Evolutionary conservation across 148 eudicot species (phyloP).

Genomic region (Hydrangea macrophylla): DNA sequence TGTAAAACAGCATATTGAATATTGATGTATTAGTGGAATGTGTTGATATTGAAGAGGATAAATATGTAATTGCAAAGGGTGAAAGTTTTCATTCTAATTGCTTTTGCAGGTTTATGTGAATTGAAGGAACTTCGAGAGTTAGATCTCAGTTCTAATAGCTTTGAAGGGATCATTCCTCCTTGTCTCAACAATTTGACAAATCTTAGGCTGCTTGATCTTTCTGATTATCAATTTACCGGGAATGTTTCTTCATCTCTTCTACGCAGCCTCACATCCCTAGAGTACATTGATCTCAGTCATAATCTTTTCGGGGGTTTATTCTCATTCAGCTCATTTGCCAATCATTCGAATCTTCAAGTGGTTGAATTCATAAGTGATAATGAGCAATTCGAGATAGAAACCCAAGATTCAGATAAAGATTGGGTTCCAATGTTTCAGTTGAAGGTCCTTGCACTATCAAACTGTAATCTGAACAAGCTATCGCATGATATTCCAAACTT

Average conservation of each 20-base stretch:
- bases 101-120: not conserved
- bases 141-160: not conserved
- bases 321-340: not conserved
- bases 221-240: not conserved
- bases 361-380: not conserved
- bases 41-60: not conserved
- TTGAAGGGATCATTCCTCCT: not conserved
- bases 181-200: not conserved
- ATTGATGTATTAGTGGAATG: too few relatives aligned
- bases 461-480: slow-evolving; percentile 15
- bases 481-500: not conserved
- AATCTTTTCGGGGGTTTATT: not conserved
- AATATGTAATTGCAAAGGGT: too few relatives aligned
- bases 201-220: not conserved
- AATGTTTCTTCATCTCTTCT: not conserved
- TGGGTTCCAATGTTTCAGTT: slow-evolving; percentile 11
- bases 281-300: not conserved
- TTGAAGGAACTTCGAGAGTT: not conserved
- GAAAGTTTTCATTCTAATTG: too few relatives aligned
- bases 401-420: not conserved
- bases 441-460: slow-evolving; percentile 11
- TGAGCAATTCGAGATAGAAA: not conserved
- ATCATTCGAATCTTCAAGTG: not conserved
- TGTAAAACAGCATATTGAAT: too few relatives aligned
- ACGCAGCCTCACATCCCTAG: not conserved